Evolutionary conservation across 202 grass and related monocot species (phyloP).

Genomic region (Sporobolus alterniflorus): DNA sequence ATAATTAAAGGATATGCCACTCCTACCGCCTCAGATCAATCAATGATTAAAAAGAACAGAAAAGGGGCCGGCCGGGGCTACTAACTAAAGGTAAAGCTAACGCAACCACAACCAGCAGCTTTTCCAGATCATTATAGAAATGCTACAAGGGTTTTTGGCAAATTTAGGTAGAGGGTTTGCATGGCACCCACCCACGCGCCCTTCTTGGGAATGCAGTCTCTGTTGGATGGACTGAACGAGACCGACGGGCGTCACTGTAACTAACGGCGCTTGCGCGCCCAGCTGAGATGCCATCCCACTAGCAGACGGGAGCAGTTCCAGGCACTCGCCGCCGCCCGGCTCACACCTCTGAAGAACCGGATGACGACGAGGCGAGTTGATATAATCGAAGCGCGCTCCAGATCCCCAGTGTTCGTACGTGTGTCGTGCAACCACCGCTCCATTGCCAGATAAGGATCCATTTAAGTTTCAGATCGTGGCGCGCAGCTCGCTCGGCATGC

Average conservation of each 20-base stretch:
- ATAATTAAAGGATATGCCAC: conserved; percentile 22
- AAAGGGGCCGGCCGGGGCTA: conserved; percentile 14
- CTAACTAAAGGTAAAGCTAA: conserved; percentile 62
- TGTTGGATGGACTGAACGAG: background rate
- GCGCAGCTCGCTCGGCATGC: too few species aligned
- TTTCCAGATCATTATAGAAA: conserved; percentile 42
- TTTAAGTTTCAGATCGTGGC: background rate
- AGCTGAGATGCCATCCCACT: too few species aligned
- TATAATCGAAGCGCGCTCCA: too few species aligned
- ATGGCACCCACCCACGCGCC: conserved; percentile 11
- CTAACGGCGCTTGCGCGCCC: too few species aligned
- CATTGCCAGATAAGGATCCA: background rate
- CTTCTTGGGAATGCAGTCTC: background rate
- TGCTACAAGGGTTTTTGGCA: conserved; percentile 14
- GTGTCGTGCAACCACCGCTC: background rate
- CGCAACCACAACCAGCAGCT: conserved; percentile 34
- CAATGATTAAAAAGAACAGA: conserved; percentile 45
- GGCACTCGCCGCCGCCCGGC: background rate
- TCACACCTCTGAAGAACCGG: background rate
- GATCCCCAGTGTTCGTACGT: background rate
- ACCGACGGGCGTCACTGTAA: too few species aligned
- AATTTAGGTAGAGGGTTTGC: conserved; percentile 26
- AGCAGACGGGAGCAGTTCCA: background rate
- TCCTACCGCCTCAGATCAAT: conserved; percentile 25
- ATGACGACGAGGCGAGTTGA: background rate